Evolutionary conservation across 805 yeast species (phyloP), one percentile per base, ranked within the genome.

Genomic region (Zygosaccharomyces gambellarensis): DNA sequence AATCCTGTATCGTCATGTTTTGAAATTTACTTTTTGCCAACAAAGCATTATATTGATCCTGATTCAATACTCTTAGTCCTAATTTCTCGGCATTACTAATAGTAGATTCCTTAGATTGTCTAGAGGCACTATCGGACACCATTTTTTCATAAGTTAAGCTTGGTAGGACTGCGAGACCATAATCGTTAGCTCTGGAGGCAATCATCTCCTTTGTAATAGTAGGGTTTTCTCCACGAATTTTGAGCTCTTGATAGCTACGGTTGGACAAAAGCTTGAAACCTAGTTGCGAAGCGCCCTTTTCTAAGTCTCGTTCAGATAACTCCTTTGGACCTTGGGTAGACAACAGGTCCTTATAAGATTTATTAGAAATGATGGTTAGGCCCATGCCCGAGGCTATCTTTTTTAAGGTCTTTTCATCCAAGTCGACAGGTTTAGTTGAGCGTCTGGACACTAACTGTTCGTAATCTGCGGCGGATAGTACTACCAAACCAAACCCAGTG

Each of bases 401-500:
- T 36, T 19, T 31, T 27, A n/a, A 29, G 19, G 3, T 5, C 27
- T 31, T 4, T 32, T 34, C 19, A 34, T 14, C n/a, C 17, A 21
- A 10, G 3, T 39, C 10, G 22, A 19, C 5, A 4, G 41, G 17
- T 25, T 40, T 19, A 2, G 19, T 30, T 10, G 32, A 19, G 12
- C n/a, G 6, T 28, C 17, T 25, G 14, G 46, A 43, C 3, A 41
- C 48, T 27, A 55, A 47, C n/a, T 52, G 53, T 11, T 36, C 39
- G 2, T 55, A 38, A 5, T 51, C 57, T 25, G 48, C 47, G 12
- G 25, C 23, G 12, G 54, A 34, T 10, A 43, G 14, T 4, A 55
- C 52, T n/a, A 50, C 53, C 43, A 61, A 43, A 14, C 54, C 62
- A 27, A 41, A 43, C 23, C 49, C 52, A 14, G 51, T 45, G 3